These are phyloP conservation scores for Aspergillus nomiae DNA, from an alignment of 2,329 filamentous ascomycete species.

Conservation along the genomic window DNA sequence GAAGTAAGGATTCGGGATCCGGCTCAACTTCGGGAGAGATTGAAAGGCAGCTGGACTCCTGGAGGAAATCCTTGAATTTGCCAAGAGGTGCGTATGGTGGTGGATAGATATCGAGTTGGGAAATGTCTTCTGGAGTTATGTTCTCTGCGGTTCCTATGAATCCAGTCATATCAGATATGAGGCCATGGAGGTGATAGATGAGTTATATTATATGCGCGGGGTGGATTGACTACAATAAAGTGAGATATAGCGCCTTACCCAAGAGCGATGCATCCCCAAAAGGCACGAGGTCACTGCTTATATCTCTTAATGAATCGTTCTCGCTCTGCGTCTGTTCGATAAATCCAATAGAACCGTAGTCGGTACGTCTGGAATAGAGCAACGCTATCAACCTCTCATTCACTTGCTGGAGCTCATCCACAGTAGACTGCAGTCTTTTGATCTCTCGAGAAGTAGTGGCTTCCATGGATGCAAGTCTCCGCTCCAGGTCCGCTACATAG, in stretches of 20 bases:
- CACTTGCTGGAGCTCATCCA: neutral
- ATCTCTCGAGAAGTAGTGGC: constrained; percentile 1
- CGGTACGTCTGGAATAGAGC: neutral
- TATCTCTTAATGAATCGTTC: neutral
- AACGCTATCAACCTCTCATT: constrained; percentile 3
- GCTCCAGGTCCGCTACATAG: constrained; percentile 44
- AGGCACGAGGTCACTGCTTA: neutral
- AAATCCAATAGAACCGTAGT: neutral
- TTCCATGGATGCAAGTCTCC: constrained; percentile 8
- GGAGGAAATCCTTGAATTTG: neutral
- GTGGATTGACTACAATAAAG: neutral
- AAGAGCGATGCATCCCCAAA: neutral
- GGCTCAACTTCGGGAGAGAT: neutral
- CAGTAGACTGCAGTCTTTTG: neutral
- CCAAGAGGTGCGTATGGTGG: neutral
- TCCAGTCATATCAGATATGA: neutral
- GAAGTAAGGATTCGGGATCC: neutral
- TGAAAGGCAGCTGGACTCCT: neutral
- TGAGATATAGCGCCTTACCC: neutral
- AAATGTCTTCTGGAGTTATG: neutral
- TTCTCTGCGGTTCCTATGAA: neutral
- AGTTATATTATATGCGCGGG: neutral
- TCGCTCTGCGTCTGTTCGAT: neutral
- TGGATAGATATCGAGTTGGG: neutral
- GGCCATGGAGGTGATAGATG: neutral